A percentile compares a stretch with the other conserved stretches of the same genome.
These are phyloP conservation scores for Paramecium sonneborni DNA, from an alignment of 73 alveolate species.

Conservation along the genomic window DNA sequence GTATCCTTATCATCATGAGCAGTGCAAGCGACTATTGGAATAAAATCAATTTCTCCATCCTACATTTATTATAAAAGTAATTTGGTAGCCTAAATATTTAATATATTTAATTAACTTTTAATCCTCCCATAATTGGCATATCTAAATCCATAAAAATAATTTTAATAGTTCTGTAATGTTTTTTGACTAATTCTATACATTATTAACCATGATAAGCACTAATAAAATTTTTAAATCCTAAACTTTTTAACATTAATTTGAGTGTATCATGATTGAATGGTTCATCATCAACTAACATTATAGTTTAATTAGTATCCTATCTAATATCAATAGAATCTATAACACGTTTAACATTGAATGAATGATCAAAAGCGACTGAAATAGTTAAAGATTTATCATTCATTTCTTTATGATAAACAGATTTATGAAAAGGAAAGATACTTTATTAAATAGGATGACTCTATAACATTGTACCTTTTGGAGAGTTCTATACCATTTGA, in stretches of 20 bases:
- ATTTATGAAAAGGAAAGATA: not conserved
- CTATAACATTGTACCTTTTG: not conserved
- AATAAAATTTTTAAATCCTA: not conserved
- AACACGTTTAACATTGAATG: not conserved
- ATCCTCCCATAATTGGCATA: slow-evolving; percentile 58
- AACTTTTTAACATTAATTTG: not conserved
- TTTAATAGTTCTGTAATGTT: not conserved
- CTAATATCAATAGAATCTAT: not conserved
- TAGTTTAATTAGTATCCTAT: not conserved
- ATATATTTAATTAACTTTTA: not conserved
- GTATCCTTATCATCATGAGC: slow-evolving; percentile 53
- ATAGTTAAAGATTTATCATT: not conserved
- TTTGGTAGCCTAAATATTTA: not conserved
- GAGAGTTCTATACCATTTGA: not conserved
- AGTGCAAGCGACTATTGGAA: slow-evolving; percentile 40
- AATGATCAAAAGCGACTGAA: not conserved
- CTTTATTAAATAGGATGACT: not conserved
- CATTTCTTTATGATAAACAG: not conserved
- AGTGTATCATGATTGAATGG: slow-evolving; percentile 49
- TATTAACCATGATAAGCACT: slow-evolving; percentile 36
- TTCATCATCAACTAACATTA: slow-evolving; percentile 48
- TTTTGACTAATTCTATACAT: slow-evolving; percentile 31
- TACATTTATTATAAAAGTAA: not conserved
- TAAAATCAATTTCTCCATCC: not conserved
- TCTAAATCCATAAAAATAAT: slow-evolving; percentile 40